These are phyloP conservation scores for Trypanosoma scelopori DNA, from an alignment of 208 protist genomes.

Conservation along the genomic window DNA sequence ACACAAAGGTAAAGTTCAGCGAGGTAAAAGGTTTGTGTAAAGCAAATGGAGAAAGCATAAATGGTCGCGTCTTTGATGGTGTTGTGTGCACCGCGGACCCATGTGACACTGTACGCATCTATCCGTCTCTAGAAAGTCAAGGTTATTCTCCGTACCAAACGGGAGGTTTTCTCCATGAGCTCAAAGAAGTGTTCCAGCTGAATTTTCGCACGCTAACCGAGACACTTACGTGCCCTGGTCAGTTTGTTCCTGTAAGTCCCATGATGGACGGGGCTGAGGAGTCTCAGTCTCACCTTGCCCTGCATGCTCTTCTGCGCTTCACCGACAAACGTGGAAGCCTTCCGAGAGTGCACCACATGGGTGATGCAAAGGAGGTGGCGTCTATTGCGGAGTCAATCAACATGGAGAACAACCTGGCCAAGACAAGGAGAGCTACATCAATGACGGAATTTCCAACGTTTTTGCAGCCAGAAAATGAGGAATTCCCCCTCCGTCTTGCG, in stretches of 20 bases:
- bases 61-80: constrained; percentile 66
- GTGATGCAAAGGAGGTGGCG: constrained; percentile 67
- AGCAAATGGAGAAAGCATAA: constrained; percentile 63
- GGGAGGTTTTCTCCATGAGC: constrained; percentile 84
- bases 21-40: constrained; percentile 75
- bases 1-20: constrained; percentile 83
- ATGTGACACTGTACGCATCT: constrained; percentile 77
- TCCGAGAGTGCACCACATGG: constrained; percentile 59
- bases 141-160: constrained; percentile 79
- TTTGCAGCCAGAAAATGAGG: constrained; percentile 37
- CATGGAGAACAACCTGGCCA: constrained; percentile 41
- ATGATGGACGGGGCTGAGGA: constrained; percentile 90
- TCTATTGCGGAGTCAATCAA: constrained; percentile 52
- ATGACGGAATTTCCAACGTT: constrained; percentile 6
- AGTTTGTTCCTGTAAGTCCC: constrained; percentile 72
- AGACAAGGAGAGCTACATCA: neutral
- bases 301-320: constrained; percentile 69
- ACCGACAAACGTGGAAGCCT: constrained; percentile 62
- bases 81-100: constrained; percentile 77
- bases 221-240: constrained; percentile 49
- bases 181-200: constrained; percentile 64
- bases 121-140: constrained; percentile 73
- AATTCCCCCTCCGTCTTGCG: constrained; percentile 61
- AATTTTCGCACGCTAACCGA: constrained; percentile 66
- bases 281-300: constrained; percentile 59